Conservation (phyloP, 768 basidiomycete genomes). For the Termitomyces sp. region DNA sequence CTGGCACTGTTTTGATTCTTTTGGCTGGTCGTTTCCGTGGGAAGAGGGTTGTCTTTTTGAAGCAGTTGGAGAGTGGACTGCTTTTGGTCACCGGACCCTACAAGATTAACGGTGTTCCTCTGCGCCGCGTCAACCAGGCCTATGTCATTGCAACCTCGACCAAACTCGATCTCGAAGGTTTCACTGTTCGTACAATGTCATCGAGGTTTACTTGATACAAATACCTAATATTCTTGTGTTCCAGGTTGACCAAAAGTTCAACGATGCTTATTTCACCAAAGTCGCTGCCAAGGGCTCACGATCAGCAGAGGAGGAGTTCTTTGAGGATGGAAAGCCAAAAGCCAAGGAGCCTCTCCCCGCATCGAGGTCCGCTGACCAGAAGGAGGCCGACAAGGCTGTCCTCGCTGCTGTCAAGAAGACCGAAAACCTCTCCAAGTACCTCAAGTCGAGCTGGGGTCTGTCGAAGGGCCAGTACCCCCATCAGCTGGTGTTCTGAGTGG, state of each 20-base stretch:
- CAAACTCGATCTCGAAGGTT: constrained; percentile 73
- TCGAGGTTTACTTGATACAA: neutral
- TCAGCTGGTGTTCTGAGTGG: constrained; percentile 79
- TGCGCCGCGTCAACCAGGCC: constrained; percentile 97
- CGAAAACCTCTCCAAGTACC: constrained; percentile 88
- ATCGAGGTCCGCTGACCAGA: constrained; percentile 88
- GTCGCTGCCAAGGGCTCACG: constrained; percentile 59
- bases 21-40: constrained; percentile 97
- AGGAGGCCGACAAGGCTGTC: constrained; percentile 76
- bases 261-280: constrained; percentile 94
- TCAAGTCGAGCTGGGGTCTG: constrained; percentile 89
- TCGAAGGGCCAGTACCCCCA: constrained; percentile 98
- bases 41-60: constrained; percentile 97
- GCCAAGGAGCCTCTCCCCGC: constrained; percentile 83
- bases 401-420: constrained; percentile 87
- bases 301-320: constrained; percentile 97
- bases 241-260: constrained; percentile 85
- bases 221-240: neutral
- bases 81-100: constrained; percentile 96
- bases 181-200: constrained; percentile 54
- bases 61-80: constrained; percentile 90
- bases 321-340: constrained; percentile 90
- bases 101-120: constrained; percentile 97
- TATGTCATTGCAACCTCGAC: constrained; percentile 99
- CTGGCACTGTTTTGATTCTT: constrained; percentile 93